Percentiles rank a stretch among this genome's conserved stretches.
Conservation (phyloP, 148 eudicot genomes). For the Tetragonia tetragonoides region DNA sequence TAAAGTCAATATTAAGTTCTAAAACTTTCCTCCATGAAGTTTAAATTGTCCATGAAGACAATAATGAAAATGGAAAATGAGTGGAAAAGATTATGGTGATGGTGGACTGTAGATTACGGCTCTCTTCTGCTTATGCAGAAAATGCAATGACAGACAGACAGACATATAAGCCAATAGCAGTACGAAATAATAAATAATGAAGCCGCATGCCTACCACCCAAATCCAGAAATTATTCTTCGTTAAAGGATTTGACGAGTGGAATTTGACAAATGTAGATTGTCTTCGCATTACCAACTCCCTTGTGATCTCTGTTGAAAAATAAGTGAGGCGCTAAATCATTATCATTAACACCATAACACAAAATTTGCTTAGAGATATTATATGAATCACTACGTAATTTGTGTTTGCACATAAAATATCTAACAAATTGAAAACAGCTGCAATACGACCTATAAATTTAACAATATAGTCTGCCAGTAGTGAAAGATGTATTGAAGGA, state of each 20-base stretch:
- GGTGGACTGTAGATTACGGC: background rate
- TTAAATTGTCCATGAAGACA: background rate
- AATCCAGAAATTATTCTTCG: conserved; percentile 54
- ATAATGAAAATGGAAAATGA: background rate
- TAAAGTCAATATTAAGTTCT: background rate
- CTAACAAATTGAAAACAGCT: background rate
- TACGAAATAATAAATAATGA: background rate
- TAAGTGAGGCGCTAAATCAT: conserved; percentile 8
- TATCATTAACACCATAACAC: conserved; percentile 9
- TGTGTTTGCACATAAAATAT: background rate
- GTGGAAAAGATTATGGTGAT: background rate
- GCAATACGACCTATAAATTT: background rate
- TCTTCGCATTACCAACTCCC: conserved; percentile 75
- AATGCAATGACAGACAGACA: background rate
- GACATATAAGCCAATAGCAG: background rate
- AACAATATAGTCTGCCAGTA: background rate
- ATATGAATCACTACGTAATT: background rate
- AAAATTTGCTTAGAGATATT: background rate
- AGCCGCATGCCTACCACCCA: conserved; percentile 70
- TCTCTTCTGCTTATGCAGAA: background rate
- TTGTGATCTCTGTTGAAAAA: conserved; percentile 63
- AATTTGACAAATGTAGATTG: conserved; percentile 78
- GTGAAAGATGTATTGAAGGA: background rate
- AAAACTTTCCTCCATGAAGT: background rate
- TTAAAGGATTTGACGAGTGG: conserved; percentile 63